Evolutionary conservation across 352 stramenopile species (phyloP), one percentile per base, ranked within the genome.

Genomic region (Peronosclerospora sorghi): DNA sequence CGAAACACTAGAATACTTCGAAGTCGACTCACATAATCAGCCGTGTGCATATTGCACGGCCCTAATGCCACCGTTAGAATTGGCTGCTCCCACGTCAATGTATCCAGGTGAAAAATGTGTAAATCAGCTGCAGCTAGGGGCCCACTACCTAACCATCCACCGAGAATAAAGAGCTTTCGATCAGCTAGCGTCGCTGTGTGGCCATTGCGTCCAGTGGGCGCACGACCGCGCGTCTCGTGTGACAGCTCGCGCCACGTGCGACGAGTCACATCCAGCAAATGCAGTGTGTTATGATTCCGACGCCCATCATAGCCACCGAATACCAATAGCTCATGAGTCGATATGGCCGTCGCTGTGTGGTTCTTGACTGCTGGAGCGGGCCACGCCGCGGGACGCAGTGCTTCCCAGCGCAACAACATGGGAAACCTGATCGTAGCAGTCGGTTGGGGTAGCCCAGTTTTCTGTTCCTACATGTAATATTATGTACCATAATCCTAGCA

Each of bases 41-140:
- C 87, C n/a, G 86, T 97, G 70, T 98, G 94, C 92, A 98, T 97
- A 59, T 98, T 98, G 59, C 94, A 98, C 9, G 92, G 88, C 3
- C 94, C 92, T 0, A 77, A 74, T 1, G 60, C 56, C 13, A 51
- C 48, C n/a, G 59, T 64, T 13, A 62, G 54, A 15, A 63, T 53
- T 15, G 72, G 69, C 40, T 83, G 57, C 21, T 62, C 49, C 80
- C 80, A 90, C 0, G 54, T 68, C 48, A 85, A 70, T 23, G 65
- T 56, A 8, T 74, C 67, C 21, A 97, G 62, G 39, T 97, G 73
- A 18, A 98, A 56, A 17, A 97, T 76, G 54, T 96, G 86, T 62
- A 95, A 73, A 54, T 98, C 91, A 32, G 76, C 78, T 1, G 93
- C 88, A 0, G 93, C 93, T 19, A 97, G 63, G 8, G 93, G 93